phyloP scores from a whole-genome alignment of 352 stramenopile species.

The Pythium rishiriense region DNA sequence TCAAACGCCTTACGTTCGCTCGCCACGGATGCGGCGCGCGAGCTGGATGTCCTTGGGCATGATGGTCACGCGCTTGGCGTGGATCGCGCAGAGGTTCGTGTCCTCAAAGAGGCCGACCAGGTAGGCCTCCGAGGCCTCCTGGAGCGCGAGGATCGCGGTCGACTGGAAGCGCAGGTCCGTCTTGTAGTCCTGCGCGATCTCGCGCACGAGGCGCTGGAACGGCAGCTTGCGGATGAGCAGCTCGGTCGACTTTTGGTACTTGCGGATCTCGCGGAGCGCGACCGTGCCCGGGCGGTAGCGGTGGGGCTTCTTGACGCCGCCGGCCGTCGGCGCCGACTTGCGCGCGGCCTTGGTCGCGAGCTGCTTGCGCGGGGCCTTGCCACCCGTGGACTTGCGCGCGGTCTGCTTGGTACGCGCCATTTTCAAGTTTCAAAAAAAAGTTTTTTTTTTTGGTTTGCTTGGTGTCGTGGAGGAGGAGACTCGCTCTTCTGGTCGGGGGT shows the following conservation, averaged over 20 bases:
- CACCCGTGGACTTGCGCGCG: conserved; percentile 94
- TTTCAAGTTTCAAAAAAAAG: conserved; percentile 11
- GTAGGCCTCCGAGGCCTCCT: conserved; percentile 93
- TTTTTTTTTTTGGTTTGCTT: too few species aligned
- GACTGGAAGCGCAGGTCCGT: conserved; percentile 96
- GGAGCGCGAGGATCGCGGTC: conserved; percentile 90
- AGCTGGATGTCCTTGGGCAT: conserved; percentile 98
- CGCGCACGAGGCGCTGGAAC: conserved; percentile 95
- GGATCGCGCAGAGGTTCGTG: conserved; percentile 95
- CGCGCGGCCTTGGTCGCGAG: conserved; percentile 91
- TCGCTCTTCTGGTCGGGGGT: background rate
- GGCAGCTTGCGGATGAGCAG: conserved; percentile 95
- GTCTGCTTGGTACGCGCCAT: conserved; percentile 98
- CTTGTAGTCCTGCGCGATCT: conserved; percentile 97
- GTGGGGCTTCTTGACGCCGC: conserved; percentile 91
- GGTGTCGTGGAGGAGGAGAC: too few species aligned
- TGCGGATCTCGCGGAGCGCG: conserved; percentile 95
- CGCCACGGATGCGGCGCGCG: conserved; percentile 91
- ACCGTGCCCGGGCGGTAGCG: conserved; percentile 80
- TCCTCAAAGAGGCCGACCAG: conserved; percentile 95
- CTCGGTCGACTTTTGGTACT: conserved; percentile 96
- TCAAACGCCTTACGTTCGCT: conserved; percentile 88
- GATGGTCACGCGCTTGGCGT: conserved; percentile 96
- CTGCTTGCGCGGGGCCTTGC: conserved; percentile 94
- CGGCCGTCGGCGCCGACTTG: conserved; percentile 91